These are phyloP conservation scores for Ascochyta koolunga DNA, from an alignment of 2,329 filamentous ascomycete species.

Conservation along the genomic window DNA sequence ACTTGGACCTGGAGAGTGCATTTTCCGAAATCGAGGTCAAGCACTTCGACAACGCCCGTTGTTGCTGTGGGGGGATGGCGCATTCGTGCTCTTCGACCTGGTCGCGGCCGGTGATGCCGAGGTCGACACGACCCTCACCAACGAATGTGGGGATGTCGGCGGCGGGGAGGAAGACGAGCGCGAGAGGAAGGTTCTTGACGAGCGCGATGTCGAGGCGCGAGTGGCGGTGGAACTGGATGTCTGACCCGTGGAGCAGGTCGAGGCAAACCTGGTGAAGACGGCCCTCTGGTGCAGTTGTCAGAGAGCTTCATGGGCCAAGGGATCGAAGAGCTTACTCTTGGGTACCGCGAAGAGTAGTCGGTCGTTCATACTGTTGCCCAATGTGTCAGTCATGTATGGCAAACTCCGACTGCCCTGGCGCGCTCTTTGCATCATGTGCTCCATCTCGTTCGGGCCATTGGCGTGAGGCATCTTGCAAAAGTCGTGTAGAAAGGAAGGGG, in stretches of 20 bases:
- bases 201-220: slow-evolving; percentile 95
- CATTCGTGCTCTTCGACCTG: slow-evolving; percentile 91
- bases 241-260: slow-evolving; percentile 88
- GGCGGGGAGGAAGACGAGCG: slow-evolving; percentile 94
- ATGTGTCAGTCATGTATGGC: slow-evolving; percentile 48
- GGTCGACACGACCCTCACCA: slow-evolving; percentile 88
- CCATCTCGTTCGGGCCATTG: slow-evolving; percentile 27
- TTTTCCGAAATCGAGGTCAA: slow-evolving; percentile 87
- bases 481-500: slow-evolving; percentile 10
- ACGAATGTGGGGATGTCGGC: slow-evolving; percentile 98
- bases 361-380: slow-evolving; percentile 77
- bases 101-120: slow-evolving; percentile 93
- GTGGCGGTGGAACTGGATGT: slow-evolving; percentile 96
- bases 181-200: slow-evolving; percentile 94
- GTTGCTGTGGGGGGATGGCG: slow-evolving; percentile 53
- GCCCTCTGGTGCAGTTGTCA: slow-evolving; percentile 69
- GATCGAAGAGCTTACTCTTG: slow-evolving; percentile 74
- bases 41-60: slow-evolving; percentile 76
- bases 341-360: slow-evolving; percentile 96
- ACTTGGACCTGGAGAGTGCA: slow-evolving; percentile 98
- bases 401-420: slow-evolving; percentile 43
- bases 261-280: slow-evolving; percentile 86
- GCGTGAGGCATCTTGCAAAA: slow-evolving; percentile 27
- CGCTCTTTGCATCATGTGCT: slow-evolving; percentile 28
- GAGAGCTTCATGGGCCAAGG: neutral